Conservation (phyloP, 768 basidiomycete genomes). For the Lactarius tabidus region DNA sequence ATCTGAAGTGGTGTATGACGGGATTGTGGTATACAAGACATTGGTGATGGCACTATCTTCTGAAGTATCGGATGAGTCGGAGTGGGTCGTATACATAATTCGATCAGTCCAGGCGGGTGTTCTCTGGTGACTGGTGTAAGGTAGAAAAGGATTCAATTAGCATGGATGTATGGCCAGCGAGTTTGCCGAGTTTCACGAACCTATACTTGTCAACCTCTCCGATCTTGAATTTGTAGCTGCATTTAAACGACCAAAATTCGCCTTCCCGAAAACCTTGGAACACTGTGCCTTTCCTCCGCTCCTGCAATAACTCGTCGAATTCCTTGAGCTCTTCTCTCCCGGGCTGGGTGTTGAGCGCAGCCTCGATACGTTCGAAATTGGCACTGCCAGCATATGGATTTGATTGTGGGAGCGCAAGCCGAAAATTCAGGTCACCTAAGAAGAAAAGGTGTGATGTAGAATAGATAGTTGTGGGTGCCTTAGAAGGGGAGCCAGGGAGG, state of each 20-base stretch:
- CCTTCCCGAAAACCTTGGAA: constrained; percentile 78
- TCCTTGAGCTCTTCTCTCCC: constrained; percentile 60
- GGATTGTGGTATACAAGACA: constrained; percentile 73
- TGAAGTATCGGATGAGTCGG: constrained; percentile 53
- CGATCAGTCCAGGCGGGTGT: constrained; percentile 92
- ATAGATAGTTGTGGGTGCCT: constrained; percentile 59
- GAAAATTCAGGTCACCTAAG: constrained; percentile 92
- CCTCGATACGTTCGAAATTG: constrained; percentile 36
- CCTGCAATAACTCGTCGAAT: constrained; percentile 65
- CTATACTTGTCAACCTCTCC: constrained; percentile 82
- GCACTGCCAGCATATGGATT: constrained; percentile 42
- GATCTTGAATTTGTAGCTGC: constrained; percentile 83
- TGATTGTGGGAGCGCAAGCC: constrained; percentile 59
- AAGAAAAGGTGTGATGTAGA: constrained; percentile 88
- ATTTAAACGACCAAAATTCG: constrained; percentile 83
- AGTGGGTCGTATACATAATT: constrained; percentile 76
- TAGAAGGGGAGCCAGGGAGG: constrained; percentile 37
- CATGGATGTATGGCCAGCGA: constrained; percentile 10
- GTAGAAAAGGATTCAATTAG: background rate
- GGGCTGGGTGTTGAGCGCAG: constrained; percentile 37
- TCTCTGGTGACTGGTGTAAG: constrained; percentile 51
- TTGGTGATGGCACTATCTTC: constrained; percentile 55
- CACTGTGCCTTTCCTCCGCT: constrained; percentile 58
- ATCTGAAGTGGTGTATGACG: constrained; percentile 84
- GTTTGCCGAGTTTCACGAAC: constrained; percentile 38